Evolutionary conservation across 805 yeast species (phyloP).

Genomic region (Candida ulmi): DNA sequence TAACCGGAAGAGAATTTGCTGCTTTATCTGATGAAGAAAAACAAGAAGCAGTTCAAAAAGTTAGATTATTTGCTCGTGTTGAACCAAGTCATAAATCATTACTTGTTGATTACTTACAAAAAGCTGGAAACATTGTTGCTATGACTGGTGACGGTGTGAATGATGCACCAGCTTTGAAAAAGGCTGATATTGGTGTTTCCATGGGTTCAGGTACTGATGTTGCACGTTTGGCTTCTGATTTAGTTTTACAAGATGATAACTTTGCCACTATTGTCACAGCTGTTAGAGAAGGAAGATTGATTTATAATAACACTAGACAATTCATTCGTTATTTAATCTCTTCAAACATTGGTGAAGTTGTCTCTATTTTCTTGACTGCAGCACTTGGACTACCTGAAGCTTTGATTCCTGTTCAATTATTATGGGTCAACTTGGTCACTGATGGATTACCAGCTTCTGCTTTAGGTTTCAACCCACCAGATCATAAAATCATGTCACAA

Average conservation of each 20-base stretch:
- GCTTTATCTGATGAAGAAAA: slow-evolving; percentile 30
- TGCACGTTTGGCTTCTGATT: slow-evolving; percentile 54
- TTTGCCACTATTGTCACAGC: slow-evolving; percentile 54
- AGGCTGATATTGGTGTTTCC: slow-evolving; percentile 58
- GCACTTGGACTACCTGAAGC: slow-evolving; percentile 48
- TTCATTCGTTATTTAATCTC: slow-evolving; percentile 41
- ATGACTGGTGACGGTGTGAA: slow-evolving; percentile 66
- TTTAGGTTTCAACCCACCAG: slow-evolving; percentile 42
- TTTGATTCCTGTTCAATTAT: slow-evolving; percentile 49
- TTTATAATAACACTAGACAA: slow-evolving; percentile 36
- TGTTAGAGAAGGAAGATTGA: slow-evolving; percentile 49
- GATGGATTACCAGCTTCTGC: slow-evolving; percentile 60
- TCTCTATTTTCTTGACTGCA: slow-evolving; percentile 49
- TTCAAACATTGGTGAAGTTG: slow-evolving; percentile 53
- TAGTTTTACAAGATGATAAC: slow-evolving; percentile 49
- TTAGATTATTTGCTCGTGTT: slow-evolving; percentile 46
- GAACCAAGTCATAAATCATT: slow-evolving; percentile 51
- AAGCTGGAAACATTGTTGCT: slow-evolving; percentile 47
- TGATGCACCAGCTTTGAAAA: slow-evolving; percentile 58
- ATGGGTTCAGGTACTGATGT: slow-evolving; percentile 63
- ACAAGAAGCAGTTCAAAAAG: slow-evolving; percentile 37
- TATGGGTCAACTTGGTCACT: slow-evolving; percentile 54
- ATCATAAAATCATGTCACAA: slow-evolving; percentile 30
- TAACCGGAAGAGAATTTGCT: slow-evolving; percentile 35
- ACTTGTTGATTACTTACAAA: slow-evolving; percentile 42